Evolutionary conservation across 164 flowering plant genomes (phyloP), one percentile per base, ranked within the genome.

Genomic region (Annona squamosa): DNA sequence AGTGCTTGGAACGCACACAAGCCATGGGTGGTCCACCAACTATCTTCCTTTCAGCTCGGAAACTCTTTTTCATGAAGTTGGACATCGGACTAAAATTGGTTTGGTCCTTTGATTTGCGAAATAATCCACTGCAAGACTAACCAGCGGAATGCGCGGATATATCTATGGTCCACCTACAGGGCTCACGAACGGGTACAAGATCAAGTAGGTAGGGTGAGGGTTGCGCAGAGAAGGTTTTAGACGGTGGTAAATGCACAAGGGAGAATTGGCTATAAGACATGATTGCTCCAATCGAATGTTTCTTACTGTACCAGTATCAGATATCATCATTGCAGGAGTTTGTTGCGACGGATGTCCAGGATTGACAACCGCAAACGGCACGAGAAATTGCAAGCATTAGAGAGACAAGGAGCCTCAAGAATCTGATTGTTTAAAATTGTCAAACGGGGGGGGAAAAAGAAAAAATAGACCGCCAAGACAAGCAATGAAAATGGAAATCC

Each of bases 271-370:
- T 52, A 52, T 52, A 52, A 0, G 59, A 5, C 43, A 75, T 65
- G 77, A 75, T 45, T 37, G 45, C 56, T 47, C 18, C n/a, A 76
- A 71, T 66, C 71, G 57, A 67, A 67, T 67, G 48, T 68, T 67
- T 37, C 67, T 61, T 76, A 67, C 67, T 46, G 63, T 67, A 64
- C 48, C 63, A 18, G 69, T 73, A 72, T 72, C 69, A 77, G 63
- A 62, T 68, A 72, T 72, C 72, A 68, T 77, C 68, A 72, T 76
- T 77, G 68, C 73, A 64, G 4, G n/a, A 17, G 17, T 19, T 16
- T 44, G 65, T 41, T 57, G 67, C 61, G 37, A 12, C 16, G 26
- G 12, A 43, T 12, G 41, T 59, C 37, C 66, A 43, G 12, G 19
- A 66, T 5, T 12, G 43, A 13, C 10, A 45, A 26, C 17, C n/a